Evolutionary conservation across 768 basidiomycete genomes (phyloP), one percentile per base, ranked within the genome.

Genomic region (Rhizopogon vulgaris): DNA sequence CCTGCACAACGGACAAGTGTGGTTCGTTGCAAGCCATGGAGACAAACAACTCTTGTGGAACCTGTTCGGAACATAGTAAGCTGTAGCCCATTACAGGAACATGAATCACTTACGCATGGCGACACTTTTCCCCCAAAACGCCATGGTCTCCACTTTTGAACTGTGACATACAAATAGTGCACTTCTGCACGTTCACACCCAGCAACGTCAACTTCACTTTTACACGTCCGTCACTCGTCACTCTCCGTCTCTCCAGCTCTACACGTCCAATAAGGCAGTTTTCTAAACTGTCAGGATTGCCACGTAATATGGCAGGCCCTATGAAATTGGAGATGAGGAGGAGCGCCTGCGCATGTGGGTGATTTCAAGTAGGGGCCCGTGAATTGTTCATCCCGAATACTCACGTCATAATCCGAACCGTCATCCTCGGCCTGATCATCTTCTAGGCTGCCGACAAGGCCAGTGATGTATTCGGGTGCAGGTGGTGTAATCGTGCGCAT

Each of bases 131-230:
- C 3, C 78, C 76, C 65, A 86, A 60, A 32, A 77, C 77, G 12
- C 77, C 85, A 51, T 60, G 58, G 52, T 90, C 83, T 15, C 68
- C 77, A 7, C 69, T 73, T 67, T 72, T 81, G 69, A 87, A 90
- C 67, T 84, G 84, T 42, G 74, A 77, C 63, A 88, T 69, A 63
- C 89, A 90, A 46, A 89, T 83, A 38, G 82, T 78, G 65, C 89
- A 91, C 60, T 79, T 79, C 56, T 84, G 80, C 32, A 90, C 86
- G 1, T 72, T 60, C 12, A 77, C 71, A 37, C 83, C 88, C 17
- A 87, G 68, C 46, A 90, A 63, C 7, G 74, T 72, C 45, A 89
- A 66, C 70, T 88, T 90, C 41, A 87, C 59, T 70, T 89, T 90
- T 49, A 82, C 73, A 39, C 82, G 82, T 5, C 87, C 87, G 58